Conservation (phyloP, 371 early-diverging fungal species). For the Sanchytrium tribonematis region DNA sequence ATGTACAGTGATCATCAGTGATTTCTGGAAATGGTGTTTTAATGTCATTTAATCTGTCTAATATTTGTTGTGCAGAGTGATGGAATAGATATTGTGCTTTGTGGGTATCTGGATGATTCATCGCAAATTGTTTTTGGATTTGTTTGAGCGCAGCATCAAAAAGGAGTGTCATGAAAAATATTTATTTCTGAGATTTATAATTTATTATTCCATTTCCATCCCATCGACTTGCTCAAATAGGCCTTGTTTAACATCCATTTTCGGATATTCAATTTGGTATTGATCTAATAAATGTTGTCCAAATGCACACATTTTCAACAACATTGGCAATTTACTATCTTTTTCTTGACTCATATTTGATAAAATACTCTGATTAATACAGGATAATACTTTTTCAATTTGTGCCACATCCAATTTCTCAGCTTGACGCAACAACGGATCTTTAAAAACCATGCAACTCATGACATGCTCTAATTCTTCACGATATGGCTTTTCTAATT, state of each 20-base stretch:
- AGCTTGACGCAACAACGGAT: constrained; percentile 33
- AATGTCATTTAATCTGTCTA: background rate
- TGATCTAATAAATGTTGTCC: no score
- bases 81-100: background rate
- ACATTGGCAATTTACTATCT: constrained; percentile 62
- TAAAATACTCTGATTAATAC: constrained; percentile 72
- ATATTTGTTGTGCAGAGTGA: background rate
- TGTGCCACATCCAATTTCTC: constrained; percentile 57
- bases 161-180: no score
- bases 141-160: no score
- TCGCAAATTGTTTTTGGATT: background rate
- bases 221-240: no score
- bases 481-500: constrained; percentile 56
- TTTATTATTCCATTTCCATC: no score
- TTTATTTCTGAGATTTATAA: no score
- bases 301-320: constrained; percentile 63
- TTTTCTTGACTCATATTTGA: constrained; percentile 62
- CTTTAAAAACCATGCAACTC: constrained; percentile 58
- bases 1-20: background rate
- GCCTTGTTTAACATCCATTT: no score
- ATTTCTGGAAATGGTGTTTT: background rate
- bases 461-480: constrained; percentile 77
- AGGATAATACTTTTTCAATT: constrained; percentile 65
- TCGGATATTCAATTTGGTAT: no score
- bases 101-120: background rate